Evolutionary conservation across 78 protist genomes (phyloP), one percentile per base, ranked within the genome.

Genomic region (Dictyostelium firmibasis): DNA sequence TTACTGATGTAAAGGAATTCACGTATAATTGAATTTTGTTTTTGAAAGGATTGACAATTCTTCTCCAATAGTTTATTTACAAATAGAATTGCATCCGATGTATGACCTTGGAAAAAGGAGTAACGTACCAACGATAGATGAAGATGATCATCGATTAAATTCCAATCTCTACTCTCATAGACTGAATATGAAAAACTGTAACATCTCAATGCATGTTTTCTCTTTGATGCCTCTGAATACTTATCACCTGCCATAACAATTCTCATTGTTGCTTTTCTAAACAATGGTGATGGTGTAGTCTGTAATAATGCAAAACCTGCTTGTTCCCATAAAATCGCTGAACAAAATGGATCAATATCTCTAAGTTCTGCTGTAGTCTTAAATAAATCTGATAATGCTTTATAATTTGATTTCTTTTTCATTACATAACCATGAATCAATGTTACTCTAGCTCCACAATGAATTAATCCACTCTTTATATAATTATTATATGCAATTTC

Each of bases 121-220:
- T 89, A 89, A 18, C 94, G 14, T 14, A 89, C 94, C 82, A 89
- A 81, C 7, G 94, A 81, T 13, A 89, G 35, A 69, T 89, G 94
- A 9, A 89, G 77, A 89, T 89, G 94, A 44, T 89, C 94, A 43
- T 89, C 87, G 11, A 89, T 89, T 25, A 44, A 64, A 60, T 81
- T 89, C 94, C 94, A 89, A 50, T 89, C 94, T 16, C 94, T 53
- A 81, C 94, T 86, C 53, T 89, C 94, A 35, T 89, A 89, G 8
- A 81, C 87, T 20, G 78, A 62, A 50, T 89, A 89, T 1, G 94
- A 60, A 64, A 89, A 89, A n/a, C 87, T 69, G 14, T 69, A 89
- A 67, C 94, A 89, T 8, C 94, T 44, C 1, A 89, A 47, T 18
- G 94, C 94, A 81, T 89, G 94, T 25, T 89, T 89, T 7, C 87